These are phyloP conservation scores for Paxillus involutus DNA, from an alignment of 768 basidiomycete genomes.

Conservation along the genomic window DNA sequence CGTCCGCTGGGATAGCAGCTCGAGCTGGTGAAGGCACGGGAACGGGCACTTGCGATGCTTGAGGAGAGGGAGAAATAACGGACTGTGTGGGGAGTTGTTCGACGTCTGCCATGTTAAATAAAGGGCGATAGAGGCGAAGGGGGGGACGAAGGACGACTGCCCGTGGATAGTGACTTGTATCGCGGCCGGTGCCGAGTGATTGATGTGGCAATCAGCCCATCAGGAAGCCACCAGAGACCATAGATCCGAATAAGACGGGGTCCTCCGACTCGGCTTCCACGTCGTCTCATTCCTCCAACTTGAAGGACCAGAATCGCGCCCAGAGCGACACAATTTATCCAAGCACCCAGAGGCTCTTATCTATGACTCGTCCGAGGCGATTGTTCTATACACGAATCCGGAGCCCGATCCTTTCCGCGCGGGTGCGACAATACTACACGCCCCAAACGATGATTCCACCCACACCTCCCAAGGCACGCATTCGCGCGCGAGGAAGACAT, in stretches of 20 bases:
- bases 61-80: neutral
- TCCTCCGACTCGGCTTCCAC: no score
- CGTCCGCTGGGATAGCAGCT: neutral
- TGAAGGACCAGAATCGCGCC: no score
- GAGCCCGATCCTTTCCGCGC: conserved; percentile 77
- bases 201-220: no score
- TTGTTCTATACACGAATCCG: conserved; percentile 43
- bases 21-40: neutral
- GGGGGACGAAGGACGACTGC: no score
- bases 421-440: conserved; percentile 74
- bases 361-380: conserved; percentile 52
- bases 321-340: no score
- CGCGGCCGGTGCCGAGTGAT: no score
- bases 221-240: no score
- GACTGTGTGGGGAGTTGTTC: neutral
- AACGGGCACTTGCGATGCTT: neutral
- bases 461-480: conserved; percentile 56
- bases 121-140: no score
- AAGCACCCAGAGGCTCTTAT: conserved; percentile 57
- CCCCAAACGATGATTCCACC: conserved; percentile 71
- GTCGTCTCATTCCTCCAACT: no score
- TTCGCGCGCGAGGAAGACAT: conserved; percentile 63
- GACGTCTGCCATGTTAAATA: conserved; percentile 9
- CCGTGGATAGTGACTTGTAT: no score
- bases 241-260: no score